Evolutionary conservation across 352 stramenopile genomes (phyloP), one percentile per base, ranked within the genome.

Genomic region (Pythium phragmiticola): DNA sequence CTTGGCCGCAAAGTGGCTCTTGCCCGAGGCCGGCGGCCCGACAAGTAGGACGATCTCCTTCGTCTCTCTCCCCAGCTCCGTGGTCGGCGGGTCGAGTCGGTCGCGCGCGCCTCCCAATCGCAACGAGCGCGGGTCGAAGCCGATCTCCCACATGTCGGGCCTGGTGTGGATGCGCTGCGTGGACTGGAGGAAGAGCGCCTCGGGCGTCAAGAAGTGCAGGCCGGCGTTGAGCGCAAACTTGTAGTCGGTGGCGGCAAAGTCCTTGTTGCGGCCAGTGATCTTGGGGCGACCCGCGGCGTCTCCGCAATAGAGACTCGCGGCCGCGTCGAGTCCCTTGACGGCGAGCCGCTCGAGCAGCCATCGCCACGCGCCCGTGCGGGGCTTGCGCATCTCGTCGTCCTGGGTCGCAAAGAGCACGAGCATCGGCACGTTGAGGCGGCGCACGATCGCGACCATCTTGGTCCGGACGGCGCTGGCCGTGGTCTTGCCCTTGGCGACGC

Each of bases 191-290:
- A 97, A 96, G 8, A 97, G 72, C 47, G 76, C 76, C 57, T 97
- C 88, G 4, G 90, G 89, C 2, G 89, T 96, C 47, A 83, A 71
- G 67, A 97, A 96, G 28, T 64, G 62, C 30, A 97, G 48, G 0
- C 75, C 75, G n/a, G 87, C 62, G 69, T 97, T 97, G 7, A 96
- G 65, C 14, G 90, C 89, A 54, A 96, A 95, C 66, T 94, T 93
- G 70, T 95, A 92, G 60, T 97, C 90, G 4, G 83, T 88, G 16
- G 80, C 77, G 8, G 87, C 83, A 65, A 95, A 95, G 63, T 95
- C 87, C 61, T 95, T 95, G 33, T 74, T 66, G 8, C 84, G 74
- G 2, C 83, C 84, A 12, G 74, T 57, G 17, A 77, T 75, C 68
- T 89, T 93, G 36, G 87, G 87, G 7, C 87, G 77, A 3, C 87